These are phyloP conservation scores for Medicago ruthenica DNA, from an alignment of 306 rosid species.

Conservation along the genomic window DNA sequence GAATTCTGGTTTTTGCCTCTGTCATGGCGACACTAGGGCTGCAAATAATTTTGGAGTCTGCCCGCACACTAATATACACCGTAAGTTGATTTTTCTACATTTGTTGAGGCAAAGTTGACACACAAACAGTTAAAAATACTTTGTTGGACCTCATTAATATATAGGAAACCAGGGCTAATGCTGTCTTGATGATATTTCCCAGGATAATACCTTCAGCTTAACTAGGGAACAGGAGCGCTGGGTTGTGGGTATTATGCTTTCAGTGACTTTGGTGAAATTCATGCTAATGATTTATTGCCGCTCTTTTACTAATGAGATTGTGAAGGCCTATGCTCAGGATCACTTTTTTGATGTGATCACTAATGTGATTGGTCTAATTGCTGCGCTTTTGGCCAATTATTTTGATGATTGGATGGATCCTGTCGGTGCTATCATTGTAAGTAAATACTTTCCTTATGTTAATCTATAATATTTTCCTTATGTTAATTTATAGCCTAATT, in stretches of 20 bases:
- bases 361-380: conserved; percentile 88
- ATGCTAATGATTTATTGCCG: conserved; percentile 83
- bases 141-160: conserved; percentile 11
- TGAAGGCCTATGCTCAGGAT: conserved; percentile 97
- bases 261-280: conserved; percentile 85
- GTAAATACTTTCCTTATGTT: conserved; percentile 44
- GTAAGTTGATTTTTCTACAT: conserved; percentile 57
- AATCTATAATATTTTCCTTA: conserved; percentile 19
- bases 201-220: conserved; percentile 72
- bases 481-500: not conserved
- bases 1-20: conserved; percentile 98
- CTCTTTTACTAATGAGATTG: conserved; percentile 80
- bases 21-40: conserved; percentile 99
- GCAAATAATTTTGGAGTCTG: conserved; percentile 94
- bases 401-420: conserved; percentile 94
- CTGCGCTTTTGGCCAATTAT: conserved; percentile 90
- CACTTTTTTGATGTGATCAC: conserved; percentile 98
- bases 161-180: conserved; percentile 7
- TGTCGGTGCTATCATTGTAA: conserved; percentile 94
- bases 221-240: conserved; percentile 81
- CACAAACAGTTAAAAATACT: not conserved
- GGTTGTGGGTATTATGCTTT: conserved; percentile 95
- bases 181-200: conserved; percentile 14
- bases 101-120: conserved; percentile 20
- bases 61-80: conserved; percentile 64